Evolutionary conservation across 2,329 filamentous ascomycete genomes (phyloP), one percentile per base, ranked within the genome.

Genomic region (Trichoderma harzianum): DNA sequence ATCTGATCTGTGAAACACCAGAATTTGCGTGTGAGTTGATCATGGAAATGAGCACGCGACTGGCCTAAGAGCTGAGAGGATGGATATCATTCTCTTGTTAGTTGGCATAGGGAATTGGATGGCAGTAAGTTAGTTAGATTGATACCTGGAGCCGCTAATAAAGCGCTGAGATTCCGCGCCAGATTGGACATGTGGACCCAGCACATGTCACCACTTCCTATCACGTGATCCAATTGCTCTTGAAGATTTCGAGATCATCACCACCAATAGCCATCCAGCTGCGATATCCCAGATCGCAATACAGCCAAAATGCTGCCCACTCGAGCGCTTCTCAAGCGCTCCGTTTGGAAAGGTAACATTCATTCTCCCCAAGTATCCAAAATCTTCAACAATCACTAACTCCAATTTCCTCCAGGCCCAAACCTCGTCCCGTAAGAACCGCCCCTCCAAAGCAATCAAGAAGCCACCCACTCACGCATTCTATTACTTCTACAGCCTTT

Each of bases 261-360:
- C 26, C 39, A 58, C 14, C 60, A 57, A 43, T 21, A 55, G 24
- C 24, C 36, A 16, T 24, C 51, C 21, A 36, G 69, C 53, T 7
- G 39, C n/a, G 16, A 36, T 53, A 30, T 58, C 39, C 43, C 39
- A 66, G 63, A 57, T 63, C 47, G 47, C 47, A 43, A 57, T 11
- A 63, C 51, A 69, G 24, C 47, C 70, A 84, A 76, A 78, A 94
- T 94, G 92, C 87, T 90, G 80, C 87, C 90, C 74, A 93, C 92
- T 76, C 86, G 89, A 78, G 86, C 85, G 78, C 86, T 93, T 21
- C 80, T 92, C 47, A 90, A 90, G 83, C 91, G 93, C 77, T 96
- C 93, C 64, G 91, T 95, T 78, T 97, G 93, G 93, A 97, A 97
- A 87, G 93, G 93, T 94, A 82, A 76, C 83, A 5, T 10, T 1